A percentile compares a stretch with the other conserved stretches of the same genome.
Evolutionary conservation across 371 early-diverging fungal genomes (phyloP).

Genomic region (Haplosporangium sp.): DNA sequence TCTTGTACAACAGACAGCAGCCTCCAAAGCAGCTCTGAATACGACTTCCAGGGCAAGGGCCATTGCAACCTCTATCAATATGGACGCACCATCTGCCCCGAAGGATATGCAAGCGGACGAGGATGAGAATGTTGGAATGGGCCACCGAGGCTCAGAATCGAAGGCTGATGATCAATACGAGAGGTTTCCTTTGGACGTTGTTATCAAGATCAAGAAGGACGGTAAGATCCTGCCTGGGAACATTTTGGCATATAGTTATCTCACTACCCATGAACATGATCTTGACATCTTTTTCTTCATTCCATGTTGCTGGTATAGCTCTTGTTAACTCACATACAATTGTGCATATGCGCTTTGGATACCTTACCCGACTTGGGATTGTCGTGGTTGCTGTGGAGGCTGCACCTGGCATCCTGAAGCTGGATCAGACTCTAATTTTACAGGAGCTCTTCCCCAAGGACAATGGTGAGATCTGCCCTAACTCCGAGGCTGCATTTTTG

Average conservation of each 20-base stretch:
- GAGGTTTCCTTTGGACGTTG: conserved; percentile 30
- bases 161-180: conserved; percentile 18
- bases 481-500: conserved; percentile 37
- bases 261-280: background rate
- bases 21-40: conserved; percentile 6
- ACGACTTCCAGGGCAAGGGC: conserved; percentile 2
- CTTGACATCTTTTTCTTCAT: background rate
- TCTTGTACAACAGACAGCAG: conserved; percentile 5
- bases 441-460: conserved; percentile 38
- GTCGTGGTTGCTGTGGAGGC: conserved; percentile 40
- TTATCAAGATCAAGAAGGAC: conserved; percentile 47
- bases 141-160: conserved; percentile 18
- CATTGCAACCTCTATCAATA: background rate
- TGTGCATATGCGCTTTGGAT: conserved; percentile 31
- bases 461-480: conserved; percentile 35
- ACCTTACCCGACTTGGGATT: conserved; percentile 33
- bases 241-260: too few species aligned
- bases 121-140: conserved; percentile 17
- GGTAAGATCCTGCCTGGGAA: conserved; percentile 11
- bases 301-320: conserved; percentile 6
- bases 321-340: conserved; percentile 29
- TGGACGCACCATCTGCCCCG: conserved; percentile 17
- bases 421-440: conserved; percentile 22
- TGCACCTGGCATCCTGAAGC: conserved; percentile 35
- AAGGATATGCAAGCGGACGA: conserved; percentile 25